A percentile compares a stretch with the other conserved stretches of the same genome.
Evolutionary conservation across 371 early-diverging fungal genomes (phyloP).

Genomic region (Rhizopus microsporus): DNA sequence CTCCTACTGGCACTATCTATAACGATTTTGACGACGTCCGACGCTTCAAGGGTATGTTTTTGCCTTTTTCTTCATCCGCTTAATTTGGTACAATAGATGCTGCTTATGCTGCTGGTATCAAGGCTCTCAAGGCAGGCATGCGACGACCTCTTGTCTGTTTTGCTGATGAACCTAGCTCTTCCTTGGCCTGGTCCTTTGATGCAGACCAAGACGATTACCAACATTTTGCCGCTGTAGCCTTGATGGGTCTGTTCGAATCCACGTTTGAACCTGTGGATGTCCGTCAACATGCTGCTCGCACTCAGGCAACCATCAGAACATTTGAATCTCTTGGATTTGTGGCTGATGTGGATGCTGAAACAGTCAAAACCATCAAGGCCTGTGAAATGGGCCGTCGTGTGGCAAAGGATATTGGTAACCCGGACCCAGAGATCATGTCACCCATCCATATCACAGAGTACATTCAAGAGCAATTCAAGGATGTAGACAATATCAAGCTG

Average conservation of each 20-base stretch:
- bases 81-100: conserved; percentile 40
- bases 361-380: conserved; percentile 58
- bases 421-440: conserved; percentile 88
- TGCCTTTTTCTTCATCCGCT: not conserved
- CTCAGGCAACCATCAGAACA: conserved; percentile 41
- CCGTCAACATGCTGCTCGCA: conserved; percentile 65
- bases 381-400: conserved; percentile 79
- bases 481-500: conserved; percentile 56
- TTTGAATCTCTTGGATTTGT: conserved; percentile 59
- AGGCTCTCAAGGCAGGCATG: conserved; percentile 70
- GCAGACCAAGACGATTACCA: conserved; percentile 56
- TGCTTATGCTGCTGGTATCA: conserved; percentile 63
- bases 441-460: conserved; percentile 76
- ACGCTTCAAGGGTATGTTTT: conserved; percentile 55
- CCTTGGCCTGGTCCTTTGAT: conserved; percentile 32
- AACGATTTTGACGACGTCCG: conserved; percentile 86
- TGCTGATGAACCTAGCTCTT: conserved; percentile 47
- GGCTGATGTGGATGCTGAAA: conserved; percentile 25
- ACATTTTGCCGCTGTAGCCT: conserved; percentile 70
- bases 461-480: conserved; percentile 57
- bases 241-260: conserved; percentile 74
- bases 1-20: conserved; percentile 70
- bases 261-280: conserved; percentile 79
- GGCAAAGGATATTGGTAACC: conserved; percentile 77
- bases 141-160: conserved; percentile 60